These are phyloP conservation scores for Anthracocystis walkeri DNA, from an alignment of 1,284 basidiomycete species.

Conservation along the genomic window DNA sequence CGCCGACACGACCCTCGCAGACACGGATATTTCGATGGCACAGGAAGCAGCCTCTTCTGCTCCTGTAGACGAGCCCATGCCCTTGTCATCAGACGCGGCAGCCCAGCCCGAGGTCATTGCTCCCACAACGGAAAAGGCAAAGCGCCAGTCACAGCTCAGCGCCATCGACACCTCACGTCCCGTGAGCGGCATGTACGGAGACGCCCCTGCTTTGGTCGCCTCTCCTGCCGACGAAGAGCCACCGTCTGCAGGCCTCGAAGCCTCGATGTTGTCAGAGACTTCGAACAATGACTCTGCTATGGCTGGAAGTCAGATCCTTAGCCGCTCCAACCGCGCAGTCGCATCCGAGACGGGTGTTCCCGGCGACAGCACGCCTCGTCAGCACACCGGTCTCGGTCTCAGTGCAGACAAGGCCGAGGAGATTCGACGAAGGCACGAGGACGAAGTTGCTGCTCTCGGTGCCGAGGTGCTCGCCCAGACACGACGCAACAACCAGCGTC, in stretches of 20 bases:
- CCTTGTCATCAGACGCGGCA: slow-evolving; percentile 7
- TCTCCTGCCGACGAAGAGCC: slow-evolving; percentile 26
- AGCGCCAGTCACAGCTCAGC: slow-evolving; percentile 17
- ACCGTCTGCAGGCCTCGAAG: slow-evolving; percentile 13
- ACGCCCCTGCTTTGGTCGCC: slow-evolving; percentile 3
- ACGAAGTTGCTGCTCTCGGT: slow-evolving; percentile 64
- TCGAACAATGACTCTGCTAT: slow-evolving; percentile 14
- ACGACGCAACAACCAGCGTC: slow-evolving; percentile 51
- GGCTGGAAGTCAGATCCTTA: slow-evolving; percentile 20
- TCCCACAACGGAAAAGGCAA: not conserved
- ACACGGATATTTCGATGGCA: not conserved
- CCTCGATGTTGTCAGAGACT: slow-evolving; percentile 26
- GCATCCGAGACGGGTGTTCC: slow-evolving; percentile 14
- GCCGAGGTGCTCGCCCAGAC: slow-evolving; percentile 60
- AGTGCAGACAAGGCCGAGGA: slow-evolving; percentile 55
- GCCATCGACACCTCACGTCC: slow-evolving; percentile 21
- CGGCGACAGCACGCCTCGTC: slow-evolving; percentile 40
- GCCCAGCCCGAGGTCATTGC: not conserved
- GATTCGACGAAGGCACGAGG: slow-evolving; percentile 63
- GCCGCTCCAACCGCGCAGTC: slow-evolving; percentile 13
- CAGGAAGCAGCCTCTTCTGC: not conserved
- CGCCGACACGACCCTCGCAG: not conserved
- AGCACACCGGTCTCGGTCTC: slow-evolving; percentile 46
- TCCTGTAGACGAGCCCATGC: slow-evolving; percentile 32
- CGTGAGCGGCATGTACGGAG: slow-evolving; percentile 4